Percentiles rank a stretch among this genome's conserved stretches.
Conservation (phyloP, 2,329 filamentous ascomycete species). For the Colletotrichum sp. region DNA sequence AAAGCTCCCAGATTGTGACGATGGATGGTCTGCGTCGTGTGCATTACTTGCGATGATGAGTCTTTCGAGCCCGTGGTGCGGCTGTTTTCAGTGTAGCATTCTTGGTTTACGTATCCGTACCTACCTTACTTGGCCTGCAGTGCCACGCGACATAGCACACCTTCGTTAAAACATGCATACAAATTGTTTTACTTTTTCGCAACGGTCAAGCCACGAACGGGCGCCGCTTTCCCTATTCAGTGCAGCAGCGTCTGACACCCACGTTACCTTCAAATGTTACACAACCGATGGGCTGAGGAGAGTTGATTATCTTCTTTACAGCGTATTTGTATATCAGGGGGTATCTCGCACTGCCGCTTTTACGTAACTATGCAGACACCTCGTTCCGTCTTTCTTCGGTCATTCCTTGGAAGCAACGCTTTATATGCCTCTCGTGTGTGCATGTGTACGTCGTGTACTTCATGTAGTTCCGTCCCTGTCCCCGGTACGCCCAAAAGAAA, state of each 20-base stretch:
- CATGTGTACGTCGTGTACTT: neutral
- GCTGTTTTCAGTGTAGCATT: neutral
- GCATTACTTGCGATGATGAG: neutral
- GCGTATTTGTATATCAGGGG: slow-evolving; percentile 1
- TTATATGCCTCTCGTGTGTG: slow-evolving; percentile 2
- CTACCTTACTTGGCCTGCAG: neutral
- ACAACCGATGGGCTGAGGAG: neutral
- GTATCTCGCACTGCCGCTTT: slow-evolving; percentile 13
- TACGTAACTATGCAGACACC: slow-evolving; percentile 9
- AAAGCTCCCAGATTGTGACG: neutral
- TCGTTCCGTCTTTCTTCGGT: neutral
- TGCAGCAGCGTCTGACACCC: neutral
- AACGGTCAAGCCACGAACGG: neutral
- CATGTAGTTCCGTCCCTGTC: neutral
- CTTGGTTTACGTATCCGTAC: neutral
- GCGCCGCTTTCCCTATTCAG: neutral
- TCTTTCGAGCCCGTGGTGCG: neutral
- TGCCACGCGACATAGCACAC: neutral
- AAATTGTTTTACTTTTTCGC: neutral
- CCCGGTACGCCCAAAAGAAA: neutral
- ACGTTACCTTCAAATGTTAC: neutral
- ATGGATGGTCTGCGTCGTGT: neutral
- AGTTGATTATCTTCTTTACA: neutral
- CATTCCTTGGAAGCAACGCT: slow-evolving; percentile 11
- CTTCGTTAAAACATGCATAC: neutral